These are phyloP conservation scores for Aspergillus nomiae DNA, from an alignment of 2,329 filamentous ascomycete species.

Conservation along the genomic window DNA sequence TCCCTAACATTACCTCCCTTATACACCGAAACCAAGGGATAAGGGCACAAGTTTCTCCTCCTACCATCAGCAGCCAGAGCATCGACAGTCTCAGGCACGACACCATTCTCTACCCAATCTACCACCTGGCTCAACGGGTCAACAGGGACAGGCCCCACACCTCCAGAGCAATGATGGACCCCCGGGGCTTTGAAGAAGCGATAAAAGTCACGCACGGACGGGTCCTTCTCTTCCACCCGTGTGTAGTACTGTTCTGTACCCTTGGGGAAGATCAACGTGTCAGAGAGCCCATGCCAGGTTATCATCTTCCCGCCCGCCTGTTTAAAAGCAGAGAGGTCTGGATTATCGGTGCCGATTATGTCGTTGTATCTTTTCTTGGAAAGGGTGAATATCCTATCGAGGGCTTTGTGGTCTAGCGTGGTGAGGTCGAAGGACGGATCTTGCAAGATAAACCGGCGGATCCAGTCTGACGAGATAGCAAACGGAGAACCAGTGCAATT, in stretches of 20 bases:
- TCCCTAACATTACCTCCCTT: constrained; percentile 7
- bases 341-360: constrained; percentile 40
- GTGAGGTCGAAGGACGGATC: constrained; percentile 33
- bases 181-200: constrained; percentile 45
- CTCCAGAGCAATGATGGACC: constrained; percentile 38
- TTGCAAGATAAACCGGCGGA: constrained; percentile 35
- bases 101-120: constrained; percentile 23
- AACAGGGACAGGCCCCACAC: constrained; percentile 22
- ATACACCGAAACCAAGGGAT: constrained; percentile 13
- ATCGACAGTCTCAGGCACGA: constrained; percentile 18
- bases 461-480: constrained; percentile 34
- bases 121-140: constrained; percentile 16
- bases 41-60: constrained; percentile 11
- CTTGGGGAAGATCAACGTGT: constrained; percentile 41
- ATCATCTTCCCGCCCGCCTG: constrained; percentile 45
- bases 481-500: constrained; percentile 31
- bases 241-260: constrained; percentile 43
- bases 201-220: constrained; percentile 34
- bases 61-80: constrained; percentile 1
- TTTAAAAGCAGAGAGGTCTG: constrained; percentile 42
- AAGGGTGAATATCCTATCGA: constrained; percentile 24
- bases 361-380: constrained; percentile 33
- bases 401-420: constrained; percentile 32
- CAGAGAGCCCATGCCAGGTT: constrained; percentile 46
- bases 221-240: constrained; percentile 29